phyloP scores from a whole-genome alignment of 768 basidiomycete genomes.

The Collybia nuda region DNA sequence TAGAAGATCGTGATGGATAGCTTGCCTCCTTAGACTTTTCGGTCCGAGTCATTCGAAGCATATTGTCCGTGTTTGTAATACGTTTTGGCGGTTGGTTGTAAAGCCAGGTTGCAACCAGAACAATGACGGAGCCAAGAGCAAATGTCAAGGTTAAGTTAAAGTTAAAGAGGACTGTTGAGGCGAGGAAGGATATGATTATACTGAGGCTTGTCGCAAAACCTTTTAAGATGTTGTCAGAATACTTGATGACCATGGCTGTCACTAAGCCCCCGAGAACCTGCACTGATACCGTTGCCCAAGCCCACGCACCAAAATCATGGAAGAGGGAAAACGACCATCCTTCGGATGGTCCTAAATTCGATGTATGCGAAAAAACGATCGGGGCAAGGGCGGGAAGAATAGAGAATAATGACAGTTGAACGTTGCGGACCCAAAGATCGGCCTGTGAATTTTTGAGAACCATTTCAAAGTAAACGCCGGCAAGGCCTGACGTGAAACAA shows the following conservation, averaged over 20 bases:
- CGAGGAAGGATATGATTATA: conserved; percentile 94
- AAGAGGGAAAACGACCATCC: conserved; percentile 60
- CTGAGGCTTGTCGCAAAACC: conserved; percentile 95
- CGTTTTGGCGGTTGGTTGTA: conserved; percentile 73
- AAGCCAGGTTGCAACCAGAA: conserved; percentile 87
- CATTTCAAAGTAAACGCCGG: conserved; percentile 99
- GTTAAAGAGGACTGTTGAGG: conserved; percentile 86
- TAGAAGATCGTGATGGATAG: no score
- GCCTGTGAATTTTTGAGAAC: conserved; percentile 87
- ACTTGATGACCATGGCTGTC: conserved; percentile 96
- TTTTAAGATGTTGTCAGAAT: conserved; percentile 92
- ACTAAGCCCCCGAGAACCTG: conserved; percentile 93
- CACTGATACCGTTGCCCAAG: conserved; percentile 87
- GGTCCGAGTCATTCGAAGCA: neutral
- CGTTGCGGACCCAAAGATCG: conserved; percentile 96
- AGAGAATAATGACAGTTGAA: conserved; percentile 93
- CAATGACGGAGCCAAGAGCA: conserved; percentile 78
- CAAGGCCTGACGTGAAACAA: conserved; percentile 94
- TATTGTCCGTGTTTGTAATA: neutral
- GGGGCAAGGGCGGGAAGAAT: conserved; percentile 86
- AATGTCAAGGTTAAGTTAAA: conserved; percentile 88
- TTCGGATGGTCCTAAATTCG: conserved; percentile 20
- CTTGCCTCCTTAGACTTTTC: neutral
- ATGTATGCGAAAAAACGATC: conserved; percentile 54
- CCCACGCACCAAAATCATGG: conserved; percentile 88